A percentile compares a stretch with the other conserved stretches of the same genome.
These are phyloP conservation scores for Eremothecium gossypii DNA, from an alignment of 1,139 yeast genomes.

Conservation along the genomic window DNA sequence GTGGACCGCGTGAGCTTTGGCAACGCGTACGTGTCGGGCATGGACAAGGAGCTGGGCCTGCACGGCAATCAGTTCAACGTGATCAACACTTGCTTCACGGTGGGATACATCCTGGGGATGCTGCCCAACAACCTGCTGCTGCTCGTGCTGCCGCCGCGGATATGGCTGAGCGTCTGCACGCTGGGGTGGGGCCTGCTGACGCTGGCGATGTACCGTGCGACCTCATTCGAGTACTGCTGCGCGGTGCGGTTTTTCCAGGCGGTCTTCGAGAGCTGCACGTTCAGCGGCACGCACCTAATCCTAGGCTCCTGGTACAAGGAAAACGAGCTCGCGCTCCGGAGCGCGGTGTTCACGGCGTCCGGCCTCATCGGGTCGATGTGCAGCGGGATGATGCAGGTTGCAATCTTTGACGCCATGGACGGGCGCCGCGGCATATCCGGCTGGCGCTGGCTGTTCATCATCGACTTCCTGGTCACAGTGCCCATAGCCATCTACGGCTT, in stretches of 20 bases:
- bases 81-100: conserved; percentile 47
- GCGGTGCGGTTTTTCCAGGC: conserved; percentile 48
- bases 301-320: conserved; percentile 47
- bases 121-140: conserved; percentile 47
- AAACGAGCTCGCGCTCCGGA: conserved; percentile 39
- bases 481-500: conserved; percentile 48
- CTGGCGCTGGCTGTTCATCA: conserved; percentile 64
- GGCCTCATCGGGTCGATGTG: conserved; percentile 46
- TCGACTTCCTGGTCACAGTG: conserved; percentile 49
- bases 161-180: conserved; percentile 47
- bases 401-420: conserved; percentile 42
- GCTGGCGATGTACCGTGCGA: conserved; percentile 40
- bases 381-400: conserved; percentile 54
- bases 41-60: conserved; percentile 45
- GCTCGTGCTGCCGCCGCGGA: conserved; percentile 43
- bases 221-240: conserved; percentile 38
- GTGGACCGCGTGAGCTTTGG: conserved; percentile 36
- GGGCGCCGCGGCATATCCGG: conserved; percentile 43
- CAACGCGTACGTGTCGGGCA: conserved; percentile 55
- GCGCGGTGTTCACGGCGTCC: conserved; percentile 45
- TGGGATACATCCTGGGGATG: conserved; percentile 52
- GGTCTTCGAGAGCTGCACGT: conserved; percentile 46
- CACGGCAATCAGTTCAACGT: conserved; percentile 42
- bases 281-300: conserved; percentile 45
- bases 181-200: conserved; percentile 49